Evolutionary conservation across 1,284 basidiomycete species (phyloP), one percentile per base, ranked within the genome.

Genomic region (Malassezia furfur): DNA sequence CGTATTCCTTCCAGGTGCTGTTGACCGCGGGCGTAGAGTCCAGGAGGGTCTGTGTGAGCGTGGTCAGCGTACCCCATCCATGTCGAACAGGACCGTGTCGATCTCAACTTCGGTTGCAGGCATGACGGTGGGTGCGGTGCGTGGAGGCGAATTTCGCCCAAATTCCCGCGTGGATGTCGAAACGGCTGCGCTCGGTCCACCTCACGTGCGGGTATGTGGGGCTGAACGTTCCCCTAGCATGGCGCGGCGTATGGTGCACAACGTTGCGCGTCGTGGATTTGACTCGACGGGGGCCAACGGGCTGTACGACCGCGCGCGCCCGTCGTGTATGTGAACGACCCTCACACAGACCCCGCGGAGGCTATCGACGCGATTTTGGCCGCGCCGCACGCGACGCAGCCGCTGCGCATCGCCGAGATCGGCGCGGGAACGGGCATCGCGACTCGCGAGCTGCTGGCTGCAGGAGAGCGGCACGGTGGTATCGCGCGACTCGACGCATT

Each of bases 1-100:
- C 66, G 38, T 65, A 70, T 12, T 64, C 62, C 14, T 48, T 59
- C 72, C 72, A 74, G 15, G 68, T 69, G 0, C 67, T 67, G 53
- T 72, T 71, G 35, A 72, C 66, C 1, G 72, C 72, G 0, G 68
- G 70, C 6, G 70, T 74, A 3, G 69, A 72, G 39, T 73, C 70
- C 57, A 72, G 70, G 11, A 73, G 59, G 6, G 72, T 74, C 14
- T 50, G 8, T 22, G 21, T 10, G 30, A 25, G 17, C 17, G 28
- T 3, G 10, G 14, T 30, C 2, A 2, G 22, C 49, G 17, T 35
- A 50, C 49, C 25, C 72, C 72, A 46, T 74, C 72, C 72, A 74
- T 74, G 50, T 74, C 72, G 43, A 74, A 74, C n/a, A 74, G 62
- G 63, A 68, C 61, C 19, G 65, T 65, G 30, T 68, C 66, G 25